Percentiles rank a stretch among this genome's conserved stretches.
Conservation (phyloP, 306 rosid genomes). For the Astragalus glycyphyllos region DNA sequence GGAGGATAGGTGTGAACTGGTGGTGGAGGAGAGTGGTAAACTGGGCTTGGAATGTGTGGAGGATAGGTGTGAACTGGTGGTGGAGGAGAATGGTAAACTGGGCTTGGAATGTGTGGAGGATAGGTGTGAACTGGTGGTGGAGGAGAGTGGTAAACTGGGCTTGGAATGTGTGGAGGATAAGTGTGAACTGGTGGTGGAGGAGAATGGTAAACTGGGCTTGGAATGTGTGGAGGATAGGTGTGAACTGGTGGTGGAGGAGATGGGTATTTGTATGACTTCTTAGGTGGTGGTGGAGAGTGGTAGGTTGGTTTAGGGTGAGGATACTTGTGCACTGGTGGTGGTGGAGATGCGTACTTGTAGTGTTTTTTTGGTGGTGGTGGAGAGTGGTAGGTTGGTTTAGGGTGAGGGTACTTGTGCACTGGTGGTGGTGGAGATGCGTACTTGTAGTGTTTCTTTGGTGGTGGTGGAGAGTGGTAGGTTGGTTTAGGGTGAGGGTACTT, state of each 20-base stretch:
- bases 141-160: slow-evolving; percentile 44
- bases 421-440: slow-evolving; percentile 25
- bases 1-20: slow-evolving; percentile 19
- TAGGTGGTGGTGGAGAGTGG: slow-evolving; percentile 39
- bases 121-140: slow-evolving; percentile 33
- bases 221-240: not conserved
- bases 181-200: slow-evolving; percentile 34
- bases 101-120: slow-evolving; percentile 10
- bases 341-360: slow-evolving; percentile 35
- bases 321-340: slow-evolving; percentile 28
- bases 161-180: slow-evolving; percentile 29
- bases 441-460: not conserved
- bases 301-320: not conserved
- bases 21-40: slow-evolving; percentile 39
- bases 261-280: slow-evolving; percentile 3
- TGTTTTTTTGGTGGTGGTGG: slow-evolving; percentile 38
- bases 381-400: slow-evolving; percentile 33
- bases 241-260: slow-evolving; percentile 35
- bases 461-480: slow-evolving; percentile 32
- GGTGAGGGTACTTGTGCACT: not conserved
- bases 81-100: slow-evolving; percentile 18
- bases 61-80: slow-evolving; percentile 33
- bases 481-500: slow-evolving; percentile 17
- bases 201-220: slow-evolving; percentile 29
- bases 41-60: slow-evolving; percentile 6